These are phyloP conservation scores for Fonsecaea erecta DNA, from an alignment of 2,329 filamentous ascomycete genomes.

Conservation along the genomic window DNA sequence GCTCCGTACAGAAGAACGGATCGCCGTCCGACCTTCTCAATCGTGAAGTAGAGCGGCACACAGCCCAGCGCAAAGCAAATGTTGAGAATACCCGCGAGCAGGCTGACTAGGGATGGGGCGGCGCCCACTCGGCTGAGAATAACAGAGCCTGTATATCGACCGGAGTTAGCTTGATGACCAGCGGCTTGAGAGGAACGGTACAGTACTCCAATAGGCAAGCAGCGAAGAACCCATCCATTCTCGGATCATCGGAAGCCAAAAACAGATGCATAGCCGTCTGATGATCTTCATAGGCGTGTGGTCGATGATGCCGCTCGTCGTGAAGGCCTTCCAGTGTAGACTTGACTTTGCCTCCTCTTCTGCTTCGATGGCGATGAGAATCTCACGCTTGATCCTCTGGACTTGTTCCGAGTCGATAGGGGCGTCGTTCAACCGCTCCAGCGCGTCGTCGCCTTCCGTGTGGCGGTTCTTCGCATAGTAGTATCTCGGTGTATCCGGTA, in stretches of 20 bases:
- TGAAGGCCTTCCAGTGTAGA: conserved; percentile 26
- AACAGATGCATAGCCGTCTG: conserved; percentile 28
- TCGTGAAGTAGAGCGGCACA: conserved; percentile 32
- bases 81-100: conserved; percentile 30
- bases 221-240: conserved; percentile 27
- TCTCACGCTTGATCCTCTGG: conserved; percentile 35
- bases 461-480: conserved; percentile 39
- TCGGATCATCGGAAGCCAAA: conserved; percentile 30
- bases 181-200: neutral
- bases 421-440: conserved; percentile 37
- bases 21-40: conserved; percentile 29
- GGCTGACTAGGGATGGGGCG: conserved; percentile 16
- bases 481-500: conserved; percentile 40
- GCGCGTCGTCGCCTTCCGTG: conserved; percentile 36
- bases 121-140: conserved; percentile 25
- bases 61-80: conserved; percentile 29
- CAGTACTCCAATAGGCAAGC: conserved; percentile 25
- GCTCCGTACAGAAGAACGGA: conserved; percentile 26
- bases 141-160: conserved; percentile 20
- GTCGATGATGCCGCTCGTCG: conserved; percentile 28
- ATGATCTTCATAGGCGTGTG: conserved; percentile 27
- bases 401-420: conserved; percentile 30
- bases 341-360: conserved; percentile 28
- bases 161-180: neutral
- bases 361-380: conserved; percentile 35